Conservation (phyloP, 768 basidiomycete genomes). For the Coprinellus micaceus region DNA sequence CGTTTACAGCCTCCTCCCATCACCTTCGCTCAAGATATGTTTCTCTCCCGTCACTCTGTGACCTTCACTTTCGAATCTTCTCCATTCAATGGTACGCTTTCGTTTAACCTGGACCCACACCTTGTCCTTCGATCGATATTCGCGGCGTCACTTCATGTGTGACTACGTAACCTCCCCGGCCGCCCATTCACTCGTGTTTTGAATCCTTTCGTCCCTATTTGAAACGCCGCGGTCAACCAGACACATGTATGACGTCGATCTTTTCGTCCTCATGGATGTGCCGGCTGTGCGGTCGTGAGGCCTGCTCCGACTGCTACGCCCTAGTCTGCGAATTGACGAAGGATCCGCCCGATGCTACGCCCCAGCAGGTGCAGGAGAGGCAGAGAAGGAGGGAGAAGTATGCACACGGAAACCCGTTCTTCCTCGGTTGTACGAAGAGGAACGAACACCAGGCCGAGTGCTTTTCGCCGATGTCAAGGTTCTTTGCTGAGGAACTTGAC, state of each 20-base stretch:
- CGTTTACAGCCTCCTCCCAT: constrained; percentile 7
- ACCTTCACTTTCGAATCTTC: background rate
- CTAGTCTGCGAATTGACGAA: constrained; percentile 63
- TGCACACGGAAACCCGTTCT: constrained; percentile 65
- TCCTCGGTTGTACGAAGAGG: constrained; percentile 66
- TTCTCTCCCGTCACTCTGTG: constrained; percentile 5
- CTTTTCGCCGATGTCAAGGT: constrained; percentile 80
- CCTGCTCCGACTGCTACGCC: constrained; percentile 79
- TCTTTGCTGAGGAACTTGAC: constrained; percentile 59
- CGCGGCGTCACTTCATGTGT: too few species aligned
- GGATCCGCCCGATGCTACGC: constrained; percentile 44
- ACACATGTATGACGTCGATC: constrained; percentile 91
- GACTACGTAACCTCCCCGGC: too few species aligned
- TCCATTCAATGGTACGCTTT: too few species aligned
- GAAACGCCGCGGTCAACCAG: constrained; percentile 44
- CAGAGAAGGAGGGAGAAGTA: constrained; percentile 57
- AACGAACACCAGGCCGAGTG: constrained; percentile 65
- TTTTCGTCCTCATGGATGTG: constrained; percentile 92
- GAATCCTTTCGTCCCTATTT: too few species aligned
- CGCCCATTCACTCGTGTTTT: too few species aligned
- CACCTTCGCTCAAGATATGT: background rate
- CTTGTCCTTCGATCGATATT: too few species aligned
- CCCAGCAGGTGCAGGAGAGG: constrained; percentile 45
- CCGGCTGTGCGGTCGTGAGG: constrained; percentile 84
- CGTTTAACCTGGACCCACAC: too few species aligned